phyloP scores from a whole-genome alignment of 768 basidiomycete species.

The Cystofilobasidium macerans region DNA sequence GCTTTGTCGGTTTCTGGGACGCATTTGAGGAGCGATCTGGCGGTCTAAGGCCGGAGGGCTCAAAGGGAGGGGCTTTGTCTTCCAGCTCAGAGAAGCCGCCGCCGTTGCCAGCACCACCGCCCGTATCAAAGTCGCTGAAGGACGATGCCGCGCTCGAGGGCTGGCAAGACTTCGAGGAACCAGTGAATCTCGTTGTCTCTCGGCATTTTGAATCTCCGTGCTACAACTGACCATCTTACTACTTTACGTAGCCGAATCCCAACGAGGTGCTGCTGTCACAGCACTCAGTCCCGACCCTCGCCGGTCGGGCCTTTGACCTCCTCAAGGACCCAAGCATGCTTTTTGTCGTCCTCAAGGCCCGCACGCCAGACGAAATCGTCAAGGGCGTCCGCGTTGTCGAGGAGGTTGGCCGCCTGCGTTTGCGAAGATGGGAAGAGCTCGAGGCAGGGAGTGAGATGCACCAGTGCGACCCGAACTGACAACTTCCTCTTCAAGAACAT shows the following conservation, averaged over 20 bases:
- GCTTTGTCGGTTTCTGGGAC: constrained; percentile 15
- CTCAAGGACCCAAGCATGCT: constrained; percentile 18
- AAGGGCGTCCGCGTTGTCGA: constrained; percentile 14
- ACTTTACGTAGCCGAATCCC: constrained; percentile 6
- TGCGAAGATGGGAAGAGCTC: constrained; percentile 2
- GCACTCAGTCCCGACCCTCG: not conserved
- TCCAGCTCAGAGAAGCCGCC: too few relatives aligned
- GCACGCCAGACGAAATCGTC: constrained; percentile 4
- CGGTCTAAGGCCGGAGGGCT: not conserved
- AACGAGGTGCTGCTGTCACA: constrained; percentile 18
- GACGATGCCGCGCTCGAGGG: not conserved
- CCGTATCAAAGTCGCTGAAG: constrained; percentile 9
- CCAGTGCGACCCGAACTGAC: not conserved
- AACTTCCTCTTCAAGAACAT: not conserved
- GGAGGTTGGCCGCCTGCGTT: constrained; percentile 13
- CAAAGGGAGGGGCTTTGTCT: too few relatives aligned
- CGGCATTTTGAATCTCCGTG: not conserved
- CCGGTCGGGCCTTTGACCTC: constrained; percentile 10
- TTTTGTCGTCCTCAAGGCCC: constrained; percentile 15
- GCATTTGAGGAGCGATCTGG: not conserved
- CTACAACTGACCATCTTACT: not conserved
- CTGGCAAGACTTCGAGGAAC: constrained; percentile 18
- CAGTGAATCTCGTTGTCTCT: not conserved
- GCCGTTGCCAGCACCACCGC: constrained; percentile 9
- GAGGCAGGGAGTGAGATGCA: constrained; percentile 6